Conservation (phyloP, 2,329 filamentous ascomycete species). For the Dactylellina cionopaga region DNA sequence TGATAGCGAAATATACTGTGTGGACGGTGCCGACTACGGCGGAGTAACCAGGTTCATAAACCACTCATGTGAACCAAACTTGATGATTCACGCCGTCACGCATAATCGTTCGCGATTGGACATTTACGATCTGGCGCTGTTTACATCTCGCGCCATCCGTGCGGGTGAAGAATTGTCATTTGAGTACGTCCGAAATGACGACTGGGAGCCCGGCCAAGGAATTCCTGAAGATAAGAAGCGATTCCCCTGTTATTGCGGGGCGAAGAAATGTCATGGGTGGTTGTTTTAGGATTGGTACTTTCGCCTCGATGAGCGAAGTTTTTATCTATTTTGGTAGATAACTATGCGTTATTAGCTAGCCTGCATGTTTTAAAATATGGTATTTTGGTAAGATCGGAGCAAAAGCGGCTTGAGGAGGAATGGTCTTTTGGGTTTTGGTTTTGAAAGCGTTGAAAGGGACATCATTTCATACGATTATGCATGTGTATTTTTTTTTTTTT, state of each 20-base stretch:
- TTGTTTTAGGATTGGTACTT: constrained; percentile 75
- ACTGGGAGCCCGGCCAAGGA: constrained; percentile 60
- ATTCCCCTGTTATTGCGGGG: constrained; percentile 68
- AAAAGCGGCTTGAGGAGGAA: no score
- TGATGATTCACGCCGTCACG: constrained; percentile 80
- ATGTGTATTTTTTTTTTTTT: neutral
- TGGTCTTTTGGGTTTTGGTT: no score
- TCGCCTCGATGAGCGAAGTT: no score
- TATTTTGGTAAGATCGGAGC: no score
- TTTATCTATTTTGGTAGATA: no score
- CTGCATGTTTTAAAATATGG: no score
- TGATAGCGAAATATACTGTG: constrained; percentile 60
- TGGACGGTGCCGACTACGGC: constrained; percentile 78
- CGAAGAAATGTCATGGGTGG: constrained; percentile 73
- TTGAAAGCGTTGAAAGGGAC: no score
- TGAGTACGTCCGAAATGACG: constrained; percentile 77
- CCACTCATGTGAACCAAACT: constrained; percentile 81
- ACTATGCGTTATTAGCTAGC: no score
- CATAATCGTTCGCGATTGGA: constrained; percentile 79
- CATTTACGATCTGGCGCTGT: constrained; percentile 80
- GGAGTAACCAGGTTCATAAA: constrained; percentile 85
- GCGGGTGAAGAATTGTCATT: constrained; percentile 78
- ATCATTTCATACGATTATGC: no score
- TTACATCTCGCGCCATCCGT: constrained; percentile 74
- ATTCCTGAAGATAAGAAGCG: constrained; percentile 62